Conservation (phyloP, 345 rosid genomes). For the Lagerstroemia speciosa region DNA sequence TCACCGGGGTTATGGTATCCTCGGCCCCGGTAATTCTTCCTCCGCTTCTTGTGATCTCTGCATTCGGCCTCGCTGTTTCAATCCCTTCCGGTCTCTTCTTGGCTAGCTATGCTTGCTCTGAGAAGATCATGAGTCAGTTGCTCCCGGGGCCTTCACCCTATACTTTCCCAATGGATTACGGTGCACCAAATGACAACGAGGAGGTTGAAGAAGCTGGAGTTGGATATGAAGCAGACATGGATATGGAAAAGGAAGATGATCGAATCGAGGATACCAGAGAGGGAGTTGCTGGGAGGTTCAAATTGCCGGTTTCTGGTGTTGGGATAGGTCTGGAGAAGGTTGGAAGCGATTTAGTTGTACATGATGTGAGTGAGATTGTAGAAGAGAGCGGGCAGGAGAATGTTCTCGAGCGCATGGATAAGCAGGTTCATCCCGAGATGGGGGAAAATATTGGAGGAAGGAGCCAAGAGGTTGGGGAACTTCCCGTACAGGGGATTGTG, state of each 20-base stretch:
- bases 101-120: constrained; percentile 60
- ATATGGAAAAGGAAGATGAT: constrained; percentile 15
- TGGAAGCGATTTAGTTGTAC: not conserved
- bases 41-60: constrained; percentile 44
- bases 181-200: not conserved
- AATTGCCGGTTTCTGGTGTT: constrained; percentile 9
- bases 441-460: not conserved
- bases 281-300: constrained; percentile 18
- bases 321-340: not conserved
- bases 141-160: constrained; percentile 33
- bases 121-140: constrained; percentile 58
- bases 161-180: constrained; percentile 10
- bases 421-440: not conserved
- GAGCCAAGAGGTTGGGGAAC: constrained; percentile 1
- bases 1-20: constrained; percentile 39
- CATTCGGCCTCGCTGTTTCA: constrained; percentile 45
- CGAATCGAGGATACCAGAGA: constrained; percentile 7
- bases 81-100: constrained; percentile 55
- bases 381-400: not conserved
- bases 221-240: constrained; percentile 7
- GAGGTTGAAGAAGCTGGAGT: constrained; percentile 11
- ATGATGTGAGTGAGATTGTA: constrained; percentile 1
- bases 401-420: not conserved
- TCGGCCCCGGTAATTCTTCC: constrained; percentile 62
- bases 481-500: constrained; percentile 9